Percentiles rank a stretch among this genome's conserved stretches.
phyloP scores from a whole-genome alignment of 2,329 filamentous ascomycete genomes.

The Hawksworthiomyces lignivorus region DNA sequence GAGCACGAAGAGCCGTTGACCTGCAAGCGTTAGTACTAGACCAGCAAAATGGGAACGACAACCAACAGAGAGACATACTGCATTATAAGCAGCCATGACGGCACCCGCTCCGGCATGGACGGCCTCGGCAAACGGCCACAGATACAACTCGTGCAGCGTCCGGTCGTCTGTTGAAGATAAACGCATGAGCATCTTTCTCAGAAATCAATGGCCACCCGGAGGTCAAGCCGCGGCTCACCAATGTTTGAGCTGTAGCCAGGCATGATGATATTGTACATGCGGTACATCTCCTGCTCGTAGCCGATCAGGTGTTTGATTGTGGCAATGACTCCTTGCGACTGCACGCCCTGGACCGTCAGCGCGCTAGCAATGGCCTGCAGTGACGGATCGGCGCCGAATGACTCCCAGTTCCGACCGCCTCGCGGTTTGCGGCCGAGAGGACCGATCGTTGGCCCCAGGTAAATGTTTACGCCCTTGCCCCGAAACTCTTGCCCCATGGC shows the following conservation, averaged over 20 bases:
- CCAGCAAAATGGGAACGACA: background rate
- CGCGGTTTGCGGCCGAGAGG: constrained; percentile 64
- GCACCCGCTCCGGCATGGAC: constrained; percentile 58
- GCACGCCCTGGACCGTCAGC: constrained; percentile 70
- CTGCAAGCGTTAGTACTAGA: constrained; percentile 32
- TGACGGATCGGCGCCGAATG: constrained; percentile 62
- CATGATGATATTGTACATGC: constrained; percentile 47
- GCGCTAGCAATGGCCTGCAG: constrained; percentile 65
- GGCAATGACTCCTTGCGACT: constrained; percentile 73
- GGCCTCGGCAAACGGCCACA: constrained; percentile 72
- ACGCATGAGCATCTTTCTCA: too few species aligned
- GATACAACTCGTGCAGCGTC: constrained; percentile 67
- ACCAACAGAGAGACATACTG: constrained; percentile 10
- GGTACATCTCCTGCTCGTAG: constrained; percentile 64
- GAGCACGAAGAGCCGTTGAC: constrained; percentile 75
- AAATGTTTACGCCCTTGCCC: constrained; percentile 65
- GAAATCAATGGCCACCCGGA: too few species aligned
- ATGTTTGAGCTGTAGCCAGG: constrained; percentile 49
- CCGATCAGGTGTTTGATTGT: constrained; percentile 70
- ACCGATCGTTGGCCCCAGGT: constrained; percentile 63
- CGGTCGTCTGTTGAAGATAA: constrained; percentile 62
- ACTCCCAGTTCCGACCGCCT: constrained; percentile 70
- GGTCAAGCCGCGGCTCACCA: too few species aligned
- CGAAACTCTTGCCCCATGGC: constrained; percentile 64
- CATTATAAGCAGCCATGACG: constrained; percentile 62